A percentile compares a stretch with the other conserved stretches of the same genome.
These are phyloP conservation scores for Hypsizygus marmoreus DNA, from an alignment of 768 basidiomycete genomes.

Conservation along the genomic window DNA sequence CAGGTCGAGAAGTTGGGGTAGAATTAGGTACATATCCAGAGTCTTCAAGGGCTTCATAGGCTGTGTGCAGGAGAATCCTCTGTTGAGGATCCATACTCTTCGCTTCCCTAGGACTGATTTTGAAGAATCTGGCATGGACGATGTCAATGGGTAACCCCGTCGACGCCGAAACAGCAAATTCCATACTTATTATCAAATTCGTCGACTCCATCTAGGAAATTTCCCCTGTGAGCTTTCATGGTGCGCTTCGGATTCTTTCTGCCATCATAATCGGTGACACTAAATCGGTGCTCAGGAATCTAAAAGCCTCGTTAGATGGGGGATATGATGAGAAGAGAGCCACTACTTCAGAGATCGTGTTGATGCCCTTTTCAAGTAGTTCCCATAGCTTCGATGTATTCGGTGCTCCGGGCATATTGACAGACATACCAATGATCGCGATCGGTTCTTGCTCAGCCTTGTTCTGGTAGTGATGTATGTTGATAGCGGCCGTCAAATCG, in stretches of 20 bases:
- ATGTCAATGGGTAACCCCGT: not conserved
- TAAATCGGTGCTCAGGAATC: slow-evolving; percentile 67
- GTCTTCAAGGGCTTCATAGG: slow-evolving; percentile 68
- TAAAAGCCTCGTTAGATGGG: slow-evolving; percentile 25
- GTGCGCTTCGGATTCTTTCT: slow-evolving; percentile 33
- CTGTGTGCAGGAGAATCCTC: slow-evolving; percentile 64
- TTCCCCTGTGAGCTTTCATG: slow-evolving; percentile 58
- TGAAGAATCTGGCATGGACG: slow-evolving; percentile 53
- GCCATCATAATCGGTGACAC: slow-evolving; percentile 39
- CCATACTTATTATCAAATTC: slow-evolving; percentile 62
- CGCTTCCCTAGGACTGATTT: slow-evolving; percentile 73
- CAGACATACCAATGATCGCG: slow-evolving; percentile 74
- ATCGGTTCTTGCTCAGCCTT: slow-evolving; percentile 49
- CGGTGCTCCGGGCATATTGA: slow-evolving; percentile 57
- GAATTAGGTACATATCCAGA: slow-evolving; percentile 69
- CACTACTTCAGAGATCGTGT: slow-evolving; percentile 58
- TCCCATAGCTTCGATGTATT: slow-evolving; percentile 56
- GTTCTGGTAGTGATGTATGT: slow-evolving; percentile 1
- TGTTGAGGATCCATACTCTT: slow-evolving; percentile 79
- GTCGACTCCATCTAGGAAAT: slow-evolving; percentile 60
- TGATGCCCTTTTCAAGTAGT: slow-evolving; percentile 54
- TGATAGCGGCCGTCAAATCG: slow-evolving; percentile 22
- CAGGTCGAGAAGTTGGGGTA: slow-evolving; percentile 51
- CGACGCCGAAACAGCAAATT: not conserved
- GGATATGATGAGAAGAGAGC: not conserved